Evolutionary conservation across 345 rosid species (phyloP).

Genomic region (Corchorus capsularis): DNA sequence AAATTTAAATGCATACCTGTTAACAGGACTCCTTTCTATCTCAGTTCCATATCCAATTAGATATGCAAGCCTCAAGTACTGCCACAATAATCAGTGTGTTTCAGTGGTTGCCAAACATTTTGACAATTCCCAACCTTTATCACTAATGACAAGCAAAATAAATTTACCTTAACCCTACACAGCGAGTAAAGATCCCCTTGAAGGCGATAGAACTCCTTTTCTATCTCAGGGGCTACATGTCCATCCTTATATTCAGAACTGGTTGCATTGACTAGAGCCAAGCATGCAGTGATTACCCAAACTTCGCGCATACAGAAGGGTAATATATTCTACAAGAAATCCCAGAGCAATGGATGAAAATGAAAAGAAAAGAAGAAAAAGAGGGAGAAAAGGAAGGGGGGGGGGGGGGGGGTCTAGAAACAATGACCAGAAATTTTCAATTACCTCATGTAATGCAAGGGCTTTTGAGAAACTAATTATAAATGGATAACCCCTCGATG

Average conservation of each 20-base stretch:
- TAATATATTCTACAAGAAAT: conserved; percentile 17
- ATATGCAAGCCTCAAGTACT: conserved; percentile 98
- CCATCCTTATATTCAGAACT: conserved; percentile 70
- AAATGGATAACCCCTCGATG: conserved; percentile 87
- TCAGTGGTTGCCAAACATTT: conserved; percentile 19
- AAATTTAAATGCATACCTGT: conserved; percentile 87
- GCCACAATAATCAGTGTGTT: conserved; percentile 40
- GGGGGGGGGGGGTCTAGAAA: background rate
- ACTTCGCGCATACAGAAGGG: conserved; percentile 54
- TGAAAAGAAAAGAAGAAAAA: background rate
- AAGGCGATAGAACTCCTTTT: conserved; percentile 90
- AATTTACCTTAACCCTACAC: conserved; percentile 81
- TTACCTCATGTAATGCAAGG: conserved; percentile 79
- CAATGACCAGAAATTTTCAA: background rate
- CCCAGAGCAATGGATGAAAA: background rate
- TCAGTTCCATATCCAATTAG: conserved; percentile 85
- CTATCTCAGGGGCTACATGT: conserved; percentile 64
- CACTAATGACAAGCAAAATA: conserved; percentile 15
- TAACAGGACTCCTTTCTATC: conserved; percentile 92
- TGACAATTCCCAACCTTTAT: background rate
- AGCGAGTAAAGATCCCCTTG: conserved; percentile 95
- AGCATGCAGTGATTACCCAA: conserved; percentile 93
- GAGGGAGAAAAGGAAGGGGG: too few relatives aligned
- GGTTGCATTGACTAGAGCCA: conserved; percentile 69
- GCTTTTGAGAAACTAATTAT: conserved; percentile 78